Evolutionary conservation across 257 asterid species (phyloP).

Genomic region (Euphrasia confusa): DNA sequence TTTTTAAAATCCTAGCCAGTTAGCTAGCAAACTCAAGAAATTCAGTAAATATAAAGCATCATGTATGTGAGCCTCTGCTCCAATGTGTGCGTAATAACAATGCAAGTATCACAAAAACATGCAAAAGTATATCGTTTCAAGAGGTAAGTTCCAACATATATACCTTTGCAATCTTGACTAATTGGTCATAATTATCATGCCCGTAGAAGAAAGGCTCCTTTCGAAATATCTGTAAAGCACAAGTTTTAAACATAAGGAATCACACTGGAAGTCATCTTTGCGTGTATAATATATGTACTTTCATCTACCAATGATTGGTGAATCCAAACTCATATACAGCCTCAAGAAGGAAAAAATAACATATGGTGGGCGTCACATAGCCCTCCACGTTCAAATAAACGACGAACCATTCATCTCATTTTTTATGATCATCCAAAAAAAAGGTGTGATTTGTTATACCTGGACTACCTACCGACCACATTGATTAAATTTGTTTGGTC

Average conservation of each 20-base stretch:
- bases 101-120: not conserved
- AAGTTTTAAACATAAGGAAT: not conserved
- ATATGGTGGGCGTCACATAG: not conserved
- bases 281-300: slow-evolving; percentile 9
- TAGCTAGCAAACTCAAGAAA: not conserved
- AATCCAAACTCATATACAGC: no score
- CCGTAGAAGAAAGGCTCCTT: slow-evolving; percentile 95
- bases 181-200: slow-evolving; percentile 85
- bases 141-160: slow-evolving; percentile 6
- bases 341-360: no score
- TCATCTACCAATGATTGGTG: not conserved
- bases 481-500: no score
- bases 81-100: not conserved
- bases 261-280: slow-evolving; percentile 38
- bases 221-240: slow-evolving; percentile 65
- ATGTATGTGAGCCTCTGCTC: not conserved
- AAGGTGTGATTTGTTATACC: not conserved
- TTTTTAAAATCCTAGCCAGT: no score
- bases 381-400: not conserved
- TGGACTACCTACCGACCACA: no score
- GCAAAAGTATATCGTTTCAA: not conserved
- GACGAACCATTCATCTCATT: not conserved
- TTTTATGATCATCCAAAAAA: not conserved
- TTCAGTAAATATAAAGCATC: slow-evolving; percentile 8
- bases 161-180: slow-evolving; percentile 93